Evolutionary conservation across 1,284 basidiomycete genomes (phyloP), one percentile per base, ranked within the genome.

Genomic region (Puccinia polysora): DNA sequence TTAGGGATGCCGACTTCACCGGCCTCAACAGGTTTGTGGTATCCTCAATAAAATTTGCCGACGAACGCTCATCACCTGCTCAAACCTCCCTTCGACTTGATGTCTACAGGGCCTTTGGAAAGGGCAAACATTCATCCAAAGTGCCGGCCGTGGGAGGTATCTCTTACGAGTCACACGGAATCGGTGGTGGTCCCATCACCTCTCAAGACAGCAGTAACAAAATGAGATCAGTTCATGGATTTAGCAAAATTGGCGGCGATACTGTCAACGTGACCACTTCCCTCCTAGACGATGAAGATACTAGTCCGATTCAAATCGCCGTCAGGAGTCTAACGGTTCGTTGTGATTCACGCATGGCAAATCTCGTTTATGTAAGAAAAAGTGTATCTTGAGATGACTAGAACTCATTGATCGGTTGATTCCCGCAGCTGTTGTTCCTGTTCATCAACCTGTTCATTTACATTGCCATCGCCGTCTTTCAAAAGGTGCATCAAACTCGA

Each of bases 401-500:
- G n/a, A 12, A 7, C n/a, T 20, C 43, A 12, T 49, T 3, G 28
- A 20, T 20, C 2, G 6, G 8, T 20, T 20, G 8, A 34, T 36
- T n/a, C 36, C 56, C 34, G 20, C 14, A 69, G 65, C 15, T 69
- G 8, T 70, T 70, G 34, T 70, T 70, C 58, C 43, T 70, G n/a
- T 15, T 75, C 36, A 62, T 75, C 43, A 73, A 73, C 32, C 65
- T 76, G 3, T 74, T 73, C 47, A 75, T 77, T 47, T 75, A 74
- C 49, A 75, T 77, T 47, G 64, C 75, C 12, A 73, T 76, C n/a
- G 76, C 76, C 25, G 43, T 72, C 1, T 76, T 76, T 50, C 76
- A 77, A 49, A 60, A 70, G 34, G 68, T 70, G 12, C 12, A n/a
- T 18, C 2, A 20, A 30, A 53, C 5, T 60, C 45, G 38, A 28